These are phyloP conservation scores for Juglanconis sp. DNA, from an alignment of 2,329 filamentous ascomycete genomes.

Conservation along the genomic window DNA sequence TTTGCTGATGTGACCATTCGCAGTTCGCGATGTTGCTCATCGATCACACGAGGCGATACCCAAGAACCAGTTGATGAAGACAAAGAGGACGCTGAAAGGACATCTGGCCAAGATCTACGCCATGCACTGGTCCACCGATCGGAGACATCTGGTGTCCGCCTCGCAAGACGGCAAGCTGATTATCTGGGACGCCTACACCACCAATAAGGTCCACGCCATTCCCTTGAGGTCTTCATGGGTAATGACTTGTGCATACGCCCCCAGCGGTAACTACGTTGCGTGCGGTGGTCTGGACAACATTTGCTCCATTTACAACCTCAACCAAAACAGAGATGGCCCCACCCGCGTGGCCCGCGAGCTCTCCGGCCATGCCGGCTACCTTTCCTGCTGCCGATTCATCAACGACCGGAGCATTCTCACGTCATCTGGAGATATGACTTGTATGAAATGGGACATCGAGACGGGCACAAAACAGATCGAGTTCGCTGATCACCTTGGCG, in stretches of 20 bases:
- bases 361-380: conserved; percentile 93
- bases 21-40: conserved; percentile 89
- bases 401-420: conserved; percentile 97
- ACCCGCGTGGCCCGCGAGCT: conserved; percentile 93
- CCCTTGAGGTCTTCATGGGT: conserved; percentile 97
- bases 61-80: conserved; percentile 91
- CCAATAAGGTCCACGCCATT: conserved; percentile 99
- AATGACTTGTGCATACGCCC: conserved; percentile 99
- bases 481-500: conserved; percentile 95
- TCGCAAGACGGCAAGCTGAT: conserved; percentile 99
- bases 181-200: conserved; percentile 99
- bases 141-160: conserved; percentile 92
- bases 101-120: conserved; percentile 99
- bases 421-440: conserved; percentile 98
- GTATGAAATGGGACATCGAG: conserved; percentile 99
- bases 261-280: conserved; percentile 96
- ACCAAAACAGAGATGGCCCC: conserved; percentile 89
- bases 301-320: conserved; percentile 99
- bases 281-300: conserved; percentile 99
- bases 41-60: conserved; percentile 90
- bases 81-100: conserved; percentile 93
- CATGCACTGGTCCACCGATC: conserved; percentile 99
- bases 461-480: conserved; percentile 96
- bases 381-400: conserved; percentile 98
- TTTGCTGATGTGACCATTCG: conserved; percentile 22